Conservation (phyloP, 306 rosid genomes). For the Boehmeria nivea region DNA sequence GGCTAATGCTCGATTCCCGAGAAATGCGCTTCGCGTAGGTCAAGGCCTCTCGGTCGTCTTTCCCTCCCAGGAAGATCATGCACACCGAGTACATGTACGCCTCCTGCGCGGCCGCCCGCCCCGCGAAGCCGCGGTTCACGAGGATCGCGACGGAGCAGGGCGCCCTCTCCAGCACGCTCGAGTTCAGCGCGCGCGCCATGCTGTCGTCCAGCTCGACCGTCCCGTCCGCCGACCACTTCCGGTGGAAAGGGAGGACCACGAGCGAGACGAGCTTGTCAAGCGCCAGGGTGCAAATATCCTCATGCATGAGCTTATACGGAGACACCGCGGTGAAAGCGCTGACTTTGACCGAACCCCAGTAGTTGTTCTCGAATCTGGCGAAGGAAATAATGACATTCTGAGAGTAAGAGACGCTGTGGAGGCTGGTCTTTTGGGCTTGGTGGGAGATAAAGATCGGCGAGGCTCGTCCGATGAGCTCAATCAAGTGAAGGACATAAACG, state of each 20-base stretch:
- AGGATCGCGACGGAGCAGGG: constrained; percentile 66
- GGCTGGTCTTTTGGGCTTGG: constrained; percentile 27
- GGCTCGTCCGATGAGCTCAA: constrained; percentile 52
- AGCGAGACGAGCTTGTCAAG: constrained; percentile 50
- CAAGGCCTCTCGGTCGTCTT: constrained; percentile 63
- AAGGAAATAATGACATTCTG: constrained; percentile 36
- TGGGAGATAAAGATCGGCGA: constrained; percentile 54
- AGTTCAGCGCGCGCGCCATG: constrained; percentile 35
- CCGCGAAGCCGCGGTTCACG: constrained; percentile 34
- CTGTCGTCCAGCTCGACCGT: constrained; percentile 38
- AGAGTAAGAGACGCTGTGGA: constrained; percentile 11
- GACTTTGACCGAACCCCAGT: constrained; percentile 17
- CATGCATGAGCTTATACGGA: constrained; percentile 50
- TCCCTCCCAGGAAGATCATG: constrained; percentile 60
- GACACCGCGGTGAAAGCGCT: constrained; percentile 55
- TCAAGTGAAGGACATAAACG: constrained; percentile 42
- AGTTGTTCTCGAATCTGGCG: constrained; percentile 26
- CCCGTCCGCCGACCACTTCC: constrained; percentile 50
- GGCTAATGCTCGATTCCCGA: constrained; percentile 24
- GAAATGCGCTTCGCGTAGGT: constrained; percentile 38
- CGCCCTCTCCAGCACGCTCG: constrained; percentile 42
- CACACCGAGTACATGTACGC: constrained; percentile 23
- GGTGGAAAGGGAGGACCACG: constrained; percentile 59
- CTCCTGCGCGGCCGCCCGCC: constrained; percentile 2
- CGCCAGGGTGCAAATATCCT: constrained; percentile 59